Evolutionary conservation across 2,329 filamentous ascomycete genomes (phyloP).

Genomic region (Boeremia exigua): DNA sequence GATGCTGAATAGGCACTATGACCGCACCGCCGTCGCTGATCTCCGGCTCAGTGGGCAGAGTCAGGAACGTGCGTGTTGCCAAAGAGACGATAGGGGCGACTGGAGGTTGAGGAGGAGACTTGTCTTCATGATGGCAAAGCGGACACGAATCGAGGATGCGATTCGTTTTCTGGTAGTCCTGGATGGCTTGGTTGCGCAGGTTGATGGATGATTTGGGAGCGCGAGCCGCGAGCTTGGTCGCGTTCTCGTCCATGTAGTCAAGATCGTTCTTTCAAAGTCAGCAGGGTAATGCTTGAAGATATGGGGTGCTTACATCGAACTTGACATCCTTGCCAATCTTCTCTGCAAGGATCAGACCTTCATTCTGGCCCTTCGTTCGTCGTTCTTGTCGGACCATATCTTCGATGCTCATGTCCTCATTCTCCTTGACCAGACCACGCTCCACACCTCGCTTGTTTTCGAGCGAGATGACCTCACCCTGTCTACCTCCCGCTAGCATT

Average conservation of each 20-base stretch:
- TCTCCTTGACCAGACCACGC: constrained; percentile 83
- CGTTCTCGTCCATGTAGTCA: constrained; percentile 98
- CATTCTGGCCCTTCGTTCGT: constrained; percentile 78
- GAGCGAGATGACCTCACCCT: constrained; percentile 77
- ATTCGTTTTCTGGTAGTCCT: constrained; percentile 89
- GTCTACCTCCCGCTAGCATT: constrained; percentile 78
- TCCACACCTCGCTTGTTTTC: constrained; percentile 83
- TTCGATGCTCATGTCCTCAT: constrained; percentile 93
- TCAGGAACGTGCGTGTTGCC: constrained; percentile 84
- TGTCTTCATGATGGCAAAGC: constrained; percentile 91
- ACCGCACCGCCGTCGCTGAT: constrained; percentile 82
- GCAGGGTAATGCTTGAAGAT: constrained; percentile 9
- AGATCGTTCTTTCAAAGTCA: constrained; percentile 68
- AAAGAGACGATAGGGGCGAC: constrained; percentile 85
- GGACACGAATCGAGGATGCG: constrained; percentile 85
- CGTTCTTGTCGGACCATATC: constrained; percentile 97
- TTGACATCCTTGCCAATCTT: constrained; percentile 92
- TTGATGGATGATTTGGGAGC: constrained; percentile 88
- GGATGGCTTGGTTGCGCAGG: constrained; percentile 84
- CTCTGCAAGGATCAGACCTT: constrained; percentile 83
- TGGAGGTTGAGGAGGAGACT: constrained; percentile 68
- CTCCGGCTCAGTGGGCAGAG: constrained; percentile 88
- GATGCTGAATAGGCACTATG: constrained; percentile 88
- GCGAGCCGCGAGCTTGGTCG: constrained; percentile 82
- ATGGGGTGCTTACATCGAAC: constrained; percentile 66